Evolutionary conservation across 345 rosid species (phyloP), one percentile per base, ranked within the genome.

Genomic region (Eucalyptus polybractea): DNA sequence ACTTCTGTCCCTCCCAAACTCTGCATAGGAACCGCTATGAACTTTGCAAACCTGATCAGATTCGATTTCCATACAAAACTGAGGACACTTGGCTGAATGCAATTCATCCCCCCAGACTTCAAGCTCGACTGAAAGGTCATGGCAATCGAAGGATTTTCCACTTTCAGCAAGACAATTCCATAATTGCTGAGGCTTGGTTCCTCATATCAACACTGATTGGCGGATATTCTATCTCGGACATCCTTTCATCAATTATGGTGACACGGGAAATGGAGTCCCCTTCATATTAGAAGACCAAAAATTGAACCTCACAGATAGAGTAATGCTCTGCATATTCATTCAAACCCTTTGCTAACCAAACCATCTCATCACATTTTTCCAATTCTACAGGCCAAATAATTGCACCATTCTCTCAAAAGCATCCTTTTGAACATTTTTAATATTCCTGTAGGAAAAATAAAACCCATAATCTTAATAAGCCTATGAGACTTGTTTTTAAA

Each of bases 361-460:
- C 15, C 67, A 60, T 25, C 31, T 60, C 31, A 27, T 60, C 67
- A 60, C 67, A 60, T 60, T 27, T 27, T 60, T 60, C 31, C 31
- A 27, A 5, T 27, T 12, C 31, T 7, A 27, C 16, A 60, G 15
- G 67, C 67, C 67, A 60, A 25, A 60, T 3, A 27, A 60, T 60
- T 60, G 67, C 31, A 11, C 14, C 13, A 60, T 27, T 60, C 13
- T 25, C 29, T 58, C n/a, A 58, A 25, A 25, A 58, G 50, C 50
- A 49, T 49, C 15, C 50, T 49, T 0, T 49, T 5, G 15, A 49
- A 49, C 15, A 0, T 13, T 49, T 49, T 49, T 0, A 5, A 5
- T 49, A 49, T 49, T 49, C 50, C 6, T 49, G 15, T 13, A 49
- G 15, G 50, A 49, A 49, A 49, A 49, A 49, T 49, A 13, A 49